These are phyloP conservation scores for Cladosporium oxysporum DNA, from an alignment of 2,329 filamentous ascomycete genomes.

Conservation along the genomic window DNA sequence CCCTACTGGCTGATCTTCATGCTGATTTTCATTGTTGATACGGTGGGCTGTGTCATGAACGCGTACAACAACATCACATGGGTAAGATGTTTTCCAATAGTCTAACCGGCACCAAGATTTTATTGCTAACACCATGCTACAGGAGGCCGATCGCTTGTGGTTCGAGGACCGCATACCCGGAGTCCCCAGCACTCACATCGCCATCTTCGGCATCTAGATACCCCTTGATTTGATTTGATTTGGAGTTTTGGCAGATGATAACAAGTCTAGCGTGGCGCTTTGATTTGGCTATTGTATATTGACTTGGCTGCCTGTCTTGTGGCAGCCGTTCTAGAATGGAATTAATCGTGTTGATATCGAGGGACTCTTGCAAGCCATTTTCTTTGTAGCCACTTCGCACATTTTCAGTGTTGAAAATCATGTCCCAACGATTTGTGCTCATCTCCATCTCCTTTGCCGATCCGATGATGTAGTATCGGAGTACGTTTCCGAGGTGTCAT, in stretches of 20 bases:
- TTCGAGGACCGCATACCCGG: constrained; percentile 21
- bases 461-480: constrained; percentile 5
- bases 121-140: not conserved
- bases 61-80: constrained; percentile 41
- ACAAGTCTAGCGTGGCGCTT: constrained; percentile 1
- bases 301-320: not conserved
- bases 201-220: constrained; percentile 22
- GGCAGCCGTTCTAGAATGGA: not conserved
- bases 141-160: constrained; percentile 22
- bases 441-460: not conserved
- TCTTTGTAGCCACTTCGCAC: not conserved
- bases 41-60: constrained; percentile 38
- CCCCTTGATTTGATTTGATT: not conserved
- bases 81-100: constrained; percentile 20
- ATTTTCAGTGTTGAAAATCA: not conserved
- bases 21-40: constrained; percentile 39
- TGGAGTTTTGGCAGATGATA: not conserved
- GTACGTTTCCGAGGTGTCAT: not conserved
- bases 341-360: not conserved
- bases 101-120: not conserved
- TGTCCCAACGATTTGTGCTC: not conserved
- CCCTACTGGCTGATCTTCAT: constrained; percentile 40
- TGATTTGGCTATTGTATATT: constrained; percentile 7
- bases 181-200: constrained; percentile 17
- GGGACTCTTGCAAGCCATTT: not conserved